Evolutionary conservation across 192 early-diverging fungal species (phyloP), one percentile per base, ranked within the genome.

Genomic region (Linnemannia elongata): DNA sequence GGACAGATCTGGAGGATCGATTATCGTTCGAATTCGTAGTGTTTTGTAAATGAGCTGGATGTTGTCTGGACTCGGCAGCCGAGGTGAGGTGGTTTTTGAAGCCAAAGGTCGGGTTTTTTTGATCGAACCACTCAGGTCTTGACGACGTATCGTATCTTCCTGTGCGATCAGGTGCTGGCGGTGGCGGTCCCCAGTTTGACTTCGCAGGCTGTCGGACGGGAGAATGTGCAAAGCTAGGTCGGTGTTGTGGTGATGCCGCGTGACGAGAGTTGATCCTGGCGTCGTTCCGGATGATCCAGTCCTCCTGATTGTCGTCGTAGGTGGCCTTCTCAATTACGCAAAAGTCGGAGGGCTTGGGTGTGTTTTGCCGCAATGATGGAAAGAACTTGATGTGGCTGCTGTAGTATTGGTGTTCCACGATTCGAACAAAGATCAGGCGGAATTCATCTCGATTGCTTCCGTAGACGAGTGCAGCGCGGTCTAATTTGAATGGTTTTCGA

Each of bases 361-460:
- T 66, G 13, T 20, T 22, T 4, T 33, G 73, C 6, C 42, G 22
- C 10, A 52, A 72, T 10, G 82, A 76, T 22, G 83, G 83, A 17
- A 85, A 69, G 57, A 70, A 85, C 44, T 45, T 27, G 35, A 79
- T 70, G 22, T 68, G 73, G 4, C 13, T 76, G 24, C 74, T 30
- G 39, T 75, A 79, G 17, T 72, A 80, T 33, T 24, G 63, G 36
- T 85, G 83, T 22, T 79, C 73, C 7, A 7, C 41, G 44, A 85
- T 49, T 6, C 69, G 83, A 22, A 80, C 39, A 75, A 85, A 79
- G 6, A 60, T 39, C 4, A 85, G 45, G 6, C 83, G 72, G 24
- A 79, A 85, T 22, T 75, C 72, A 7, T 85, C 78, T 1, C 78
- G 77, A 20, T 54, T 75, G 44, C 68, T 85, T 47, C 83, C 83